Percentiles rank a stretch among this genome's conserved stretches.
phyloP scores from a whole-genome alignment of 2,329 filamentous ascomycete genomes.

The Purpureocillium lavendulum region DNA sequence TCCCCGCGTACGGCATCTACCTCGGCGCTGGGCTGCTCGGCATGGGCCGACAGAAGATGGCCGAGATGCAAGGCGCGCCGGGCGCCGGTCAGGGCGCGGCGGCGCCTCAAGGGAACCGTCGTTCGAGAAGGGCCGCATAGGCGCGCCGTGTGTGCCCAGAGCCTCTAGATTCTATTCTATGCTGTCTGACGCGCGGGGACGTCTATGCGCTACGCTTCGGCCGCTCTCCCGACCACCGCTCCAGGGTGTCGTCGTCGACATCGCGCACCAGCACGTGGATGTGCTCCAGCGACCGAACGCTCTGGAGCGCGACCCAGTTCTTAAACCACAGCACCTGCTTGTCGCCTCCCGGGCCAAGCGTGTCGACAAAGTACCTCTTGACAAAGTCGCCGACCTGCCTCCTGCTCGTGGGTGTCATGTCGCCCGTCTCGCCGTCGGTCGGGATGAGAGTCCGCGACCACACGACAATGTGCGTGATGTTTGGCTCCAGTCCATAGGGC shows the following conservation, averaged over 20 bases:
- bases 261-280: constrained; percentile 67
- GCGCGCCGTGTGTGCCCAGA: background rate
- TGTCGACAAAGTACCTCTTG: constrained; percentile 55
- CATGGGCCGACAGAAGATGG: constrained; percentile 43
- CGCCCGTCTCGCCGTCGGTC: constrained; percentile 60
- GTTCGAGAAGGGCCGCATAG: constrained; percentile 45
- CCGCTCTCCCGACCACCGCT: constrained; percentile 43
- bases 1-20: constrained; percentile 48
- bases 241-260: constrained; percentile 40
- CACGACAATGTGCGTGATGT: constrained; percentile 74
- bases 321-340: constrained; percentile 75
- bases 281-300: constrained; percentile 79
- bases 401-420: constrained; percentile 62
- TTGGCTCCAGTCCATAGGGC: constrained; percentile 70
- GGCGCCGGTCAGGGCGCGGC: constrained; percentile 21
- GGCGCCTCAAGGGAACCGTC: constrained; percentile 39
- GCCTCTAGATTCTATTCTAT: background rate
- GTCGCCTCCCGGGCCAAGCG: constrained; percentile 39
- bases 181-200: background rate
- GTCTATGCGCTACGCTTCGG: constrained; percentile 24
- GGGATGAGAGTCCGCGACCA: constrained; percentile 82
- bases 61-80: constrained; percentile 29
- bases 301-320: constrained; percentile 86
- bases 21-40: constrained; percentile 46
- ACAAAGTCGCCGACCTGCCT: constrained; percentile 62